These are phyloP conservation scores for Penstemon newberryi DNA, from an alignment of 257 asterid genomes.

Conservation along the genomic window DNA sequence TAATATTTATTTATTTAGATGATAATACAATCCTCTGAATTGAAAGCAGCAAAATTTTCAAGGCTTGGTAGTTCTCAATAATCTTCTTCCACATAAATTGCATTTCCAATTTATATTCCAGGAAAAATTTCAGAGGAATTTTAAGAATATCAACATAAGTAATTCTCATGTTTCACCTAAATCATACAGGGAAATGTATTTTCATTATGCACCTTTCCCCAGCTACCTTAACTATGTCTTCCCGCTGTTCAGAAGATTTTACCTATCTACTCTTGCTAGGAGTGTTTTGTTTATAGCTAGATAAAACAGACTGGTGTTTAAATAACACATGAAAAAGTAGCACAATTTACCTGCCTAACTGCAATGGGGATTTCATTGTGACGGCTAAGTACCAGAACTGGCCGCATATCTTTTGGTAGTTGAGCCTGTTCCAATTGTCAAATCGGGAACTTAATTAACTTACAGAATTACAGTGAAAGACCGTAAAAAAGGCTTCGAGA, in stretches of 20 bases:
- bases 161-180: too few species aligned
- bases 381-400: slow-evolving; percentile 70
- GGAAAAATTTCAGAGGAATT: slow-evolving; percentile 5
- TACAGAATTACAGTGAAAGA: slow-evolving; percentile 23
- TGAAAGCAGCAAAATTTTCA: background rate
- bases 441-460: slow-evolving; percentile 24
- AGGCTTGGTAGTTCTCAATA: background rate
- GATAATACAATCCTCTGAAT: slow-evolving; percentile 1
- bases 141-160: too few species aligned
- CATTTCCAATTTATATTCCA: slow-evolving; percentile 5
- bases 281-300: slow-evolving; percentile 1
- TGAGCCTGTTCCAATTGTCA: slow-evolving; percentile 66
- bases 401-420: slow-evolving; percentile 93
- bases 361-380: slow-evolving; percentile 74
- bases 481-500: slow-evolving; percentile 25
- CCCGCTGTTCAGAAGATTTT: slow-evolving; percentile 4
- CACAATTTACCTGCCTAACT: slow-evolving; percentile 58
- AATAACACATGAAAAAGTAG: slow-evolving; percentile 21
- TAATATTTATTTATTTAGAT: background rate
- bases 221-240: slow-evolving; percentile 20
- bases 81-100: slow-evolving; percentile 6
- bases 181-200: too few species aligned
- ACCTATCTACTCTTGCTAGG: slow-evolving; percentile 18
- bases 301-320: background rate
- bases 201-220: too few species aligned